Evolutionary conservation across 768 basidiomycete species (phyloP), one percentile per base, ranked within the genome.

Genomic region (Trametes maxima): DNA sequence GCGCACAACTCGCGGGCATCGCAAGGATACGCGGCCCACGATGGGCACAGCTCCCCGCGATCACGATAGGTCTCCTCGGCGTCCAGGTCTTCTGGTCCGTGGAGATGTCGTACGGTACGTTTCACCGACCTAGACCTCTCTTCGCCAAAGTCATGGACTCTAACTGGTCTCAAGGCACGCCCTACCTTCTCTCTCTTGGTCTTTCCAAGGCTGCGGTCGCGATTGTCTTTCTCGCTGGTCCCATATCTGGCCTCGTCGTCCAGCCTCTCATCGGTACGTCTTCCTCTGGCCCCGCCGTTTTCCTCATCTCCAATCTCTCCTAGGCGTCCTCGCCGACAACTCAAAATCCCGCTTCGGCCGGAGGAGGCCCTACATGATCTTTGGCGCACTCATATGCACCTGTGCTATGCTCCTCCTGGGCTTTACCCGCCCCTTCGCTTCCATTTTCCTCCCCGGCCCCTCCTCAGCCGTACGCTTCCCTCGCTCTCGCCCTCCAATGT

Each of bases 71-170:
- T 0, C 75, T 95, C 53, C 74, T 94, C 2, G 95, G 95, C 6
- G 86, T 95, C 0, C 91, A 93, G 72, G 85, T 94, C 62, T 84
- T 96, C 48, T 97, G 95, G 95, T 90, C 89, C 1, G 88, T 96
- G 13, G 95, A 97, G 70, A 95, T 97, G 92, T 89, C 92, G 0
- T 95, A 96, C 63, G 93, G 91, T 76, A 56, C 37, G 68, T 51
- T 50, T 52, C 46, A 44, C 36, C 48, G 3, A 36, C n/a, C 19
- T 28, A 5, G 25, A 17, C 10, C 28, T 14, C 21, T 36, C 46
- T 28, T 13, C 22, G 14, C n/a, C 22, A 21, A 21, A 21, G n/a
- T 57, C 25, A n/a, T 12, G 51, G 1, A n/a, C 16, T 14, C 22
- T 19, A 10, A 1, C 21, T 4, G 51, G 17, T 11, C 37, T 21